Percentiles rank a stretch among this genome's conserved stretches.
Evolutionary conservation across 1,284 basidiomycete species (phyloP).

Genomic region (Caloboletus inedulis): DNA sequence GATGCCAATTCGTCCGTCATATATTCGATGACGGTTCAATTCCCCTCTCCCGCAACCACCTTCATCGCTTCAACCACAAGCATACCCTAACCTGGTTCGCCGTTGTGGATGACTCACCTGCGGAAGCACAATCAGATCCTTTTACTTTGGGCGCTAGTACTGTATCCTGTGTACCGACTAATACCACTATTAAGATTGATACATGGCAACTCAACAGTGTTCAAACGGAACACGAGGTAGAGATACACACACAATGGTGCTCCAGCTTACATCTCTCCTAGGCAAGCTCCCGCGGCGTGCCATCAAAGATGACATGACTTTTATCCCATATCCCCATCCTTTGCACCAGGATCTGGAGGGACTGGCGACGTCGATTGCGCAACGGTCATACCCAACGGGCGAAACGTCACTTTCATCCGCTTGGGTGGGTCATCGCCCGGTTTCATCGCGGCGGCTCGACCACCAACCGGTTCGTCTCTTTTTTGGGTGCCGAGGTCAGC

Average conservation of each 20-base stretch:
- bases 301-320: background rate
- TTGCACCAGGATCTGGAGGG: slow-evolving; percentile 61
- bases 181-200: slow-evolving; percentile 4
- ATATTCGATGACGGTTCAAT: background rate
- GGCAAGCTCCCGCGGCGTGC: background rate
- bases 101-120: background rate
- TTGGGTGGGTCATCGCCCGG: slow-evolving; percentile 63
- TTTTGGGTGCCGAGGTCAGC: slow-evolving; percentile 42
- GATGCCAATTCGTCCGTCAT: background rate
- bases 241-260: slow-evolving; percentile 13
- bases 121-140: background rate
- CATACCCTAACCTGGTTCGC: background rate
- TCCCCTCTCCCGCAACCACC: background rate
- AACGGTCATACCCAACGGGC: slow-evolving; percentile 39
- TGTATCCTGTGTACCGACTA: slow-evolving; percentile 5
- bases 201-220: slow-evolving; percentile 6
- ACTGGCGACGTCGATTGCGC: slow-evolving; percentile 36
- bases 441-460: slow-evolving; percentile 37
- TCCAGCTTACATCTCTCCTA: background rate
- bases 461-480: slow-evolving; percentile 24
- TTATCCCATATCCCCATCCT: slow-evolving; percentile 74
- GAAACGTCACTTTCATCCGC: slow-evolving; percentile 75
- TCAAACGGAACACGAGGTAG: slow-evolving; percentile 12
- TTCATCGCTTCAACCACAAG: background rate
- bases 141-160: slow-evolving; percentile 1